These are phyloP conservation scores for Viridothelium virens DNA, from an alignment of 495 filamentous ascomycete genomes.

Conservation along the genomic window DNA sequence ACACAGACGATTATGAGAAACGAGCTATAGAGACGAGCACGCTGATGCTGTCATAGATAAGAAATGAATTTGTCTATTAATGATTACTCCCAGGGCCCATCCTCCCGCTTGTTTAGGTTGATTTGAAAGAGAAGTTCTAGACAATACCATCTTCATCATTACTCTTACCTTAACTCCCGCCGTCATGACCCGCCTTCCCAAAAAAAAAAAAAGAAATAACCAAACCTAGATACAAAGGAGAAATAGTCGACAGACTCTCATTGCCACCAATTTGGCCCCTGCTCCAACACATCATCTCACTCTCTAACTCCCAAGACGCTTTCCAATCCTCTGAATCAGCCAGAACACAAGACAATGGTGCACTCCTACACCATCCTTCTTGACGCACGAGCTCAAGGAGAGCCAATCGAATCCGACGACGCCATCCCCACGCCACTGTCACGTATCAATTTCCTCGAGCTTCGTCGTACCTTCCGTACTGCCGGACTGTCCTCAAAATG, in stretches of 20 bases:
- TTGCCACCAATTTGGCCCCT: neutral
- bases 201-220: neutral
- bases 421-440: constrained; percentile 2
- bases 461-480: neutral
- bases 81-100: no score
- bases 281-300: neutral
- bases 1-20: no score
- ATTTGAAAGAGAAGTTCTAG: no score
- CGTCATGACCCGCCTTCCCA: neutral
- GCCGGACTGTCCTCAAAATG: neutral
- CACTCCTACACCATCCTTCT: neutral
- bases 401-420: neutral
- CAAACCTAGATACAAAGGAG: neutral
- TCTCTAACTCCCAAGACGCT: neutral
- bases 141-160: no score
- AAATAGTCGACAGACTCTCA: neutral
- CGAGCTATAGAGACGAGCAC: no score
- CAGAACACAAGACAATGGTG: neutral
- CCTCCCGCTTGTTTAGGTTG: no score
- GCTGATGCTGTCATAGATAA: no score
- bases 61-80: no score
- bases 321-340: neutral
- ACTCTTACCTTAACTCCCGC: no score
- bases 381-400: neutral
- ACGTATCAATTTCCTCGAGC: neutral